Base-by-base conservation (phyloP, 202 grass and related monocot genomes). In the Panicum hallii region DNA sequence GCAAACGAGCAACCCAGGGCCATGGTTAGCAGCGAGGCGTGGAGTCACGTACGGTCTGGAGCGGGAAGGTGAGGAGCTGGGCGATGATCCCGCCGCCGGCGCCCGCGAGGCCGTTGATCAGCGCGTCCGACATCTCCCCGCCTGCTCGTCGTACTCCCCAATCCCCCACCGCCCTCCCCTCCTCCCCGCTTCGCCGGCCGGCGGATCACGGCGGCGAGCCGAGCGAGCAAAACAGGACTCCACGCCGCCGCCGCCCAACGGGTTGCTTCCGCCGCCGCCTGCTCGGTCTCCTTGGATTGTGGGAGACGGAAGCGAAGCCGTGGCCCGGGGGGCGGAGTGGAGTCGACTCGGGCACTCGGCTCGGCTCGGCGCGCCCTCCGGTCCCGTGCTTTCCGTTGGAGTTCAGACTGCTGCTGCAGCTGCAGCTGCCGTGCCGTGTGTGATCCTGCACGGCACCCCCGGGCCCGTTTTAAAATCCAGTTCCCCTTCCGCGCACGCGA, bases 21-120 rank as follows among this genome's bases (percentile, higher is more conserved):
- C 26, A 19, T 32, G 66, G 50, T 4, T 30, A 57, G 79, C 38
- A 57, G 55, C 56, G 56, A 63, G 44, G 73, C 41, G 43, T 5
- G 26, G 13, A 17, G 43, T 0, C 34, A 70, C 52, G 77, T 92
- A 94, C 95, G 82, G 95, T 94, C 80, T 94, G 95, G 17, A 97
- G 90, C 6, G 95, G 95, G 86, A 91, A 97, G 68, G 92, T 94
- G 61, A 97, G 78, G 84, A 94, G 70, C 81, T 97, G 95, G 72
- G 95, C 92, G 66, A 97, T 82, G 90, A 94, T 97, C 32, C 95
- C 95, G 43, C 90, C 95, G 84, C 87, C 92, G 79, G 95, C 90
- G 86, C 95, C 92, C 32, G 95, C 92, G 86, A 97, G 76, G 56
- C 95, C 95, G 86, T 94, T 97, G 75, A 94, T 93, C 69, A 97